Percentiles rank a stretch among this genome's conserved stretches.
phyloP scores from a whole-genome alignment of 2,329 filamentous ascomycete genomes.

The Colletotrichum destructivum region DNA sequence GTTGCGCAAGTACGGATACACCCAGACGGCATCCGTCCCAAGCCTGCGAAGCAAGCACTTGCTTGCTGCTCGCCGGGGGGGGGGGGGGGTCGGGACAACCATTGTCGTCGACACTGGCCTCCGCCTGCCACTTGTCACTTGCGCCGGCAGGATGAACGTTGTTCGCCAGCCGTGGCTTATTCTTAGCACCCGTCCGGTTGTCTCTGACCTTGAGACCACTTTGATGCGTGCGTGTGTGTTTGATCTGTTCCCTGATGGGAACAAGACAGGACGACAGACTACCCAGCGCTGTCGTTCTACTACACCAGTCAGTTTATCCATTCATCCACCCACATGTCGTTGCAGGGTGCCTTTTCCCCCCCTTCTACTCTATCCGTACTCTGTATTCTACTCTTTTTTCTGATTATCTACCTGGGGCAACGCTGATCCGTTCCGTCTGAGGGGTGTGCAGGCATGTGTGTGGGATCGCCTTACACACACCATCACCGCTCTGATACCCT shows the following conservation, averaged over 20 bases:
- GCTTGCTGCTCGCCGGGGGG: slow-evolving; percentile 15
- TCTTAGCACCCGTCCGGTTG: slow-evolving; percentile 30
- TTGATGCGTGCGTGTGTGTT: slow-evolving; percentile 30
- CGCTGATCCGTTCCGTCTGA: slow-evolving; percentile 33
- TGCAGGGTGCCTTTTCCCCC: slow-evolving; percentile 8
- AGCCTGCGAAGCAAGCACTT: not conserved
- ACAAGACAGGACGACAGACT: slow-evolving; percentile 38
- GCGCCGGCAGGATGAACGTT: slow-evolving; percentile 36
- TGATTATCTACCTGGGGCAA: not conserved
- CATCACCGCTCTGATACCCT: slow-evolving; percentile 5
- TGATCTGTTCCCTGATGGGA: slow-evolving; percentile 38
- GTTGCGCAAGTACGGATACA: not conserved
- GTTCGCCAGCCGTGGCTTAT: slow-evolving; percentile 37
- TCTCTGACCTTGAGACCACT: slow-evolving; percentile 26
- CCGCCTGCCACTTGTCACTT: slow-evolving; percentile 31
- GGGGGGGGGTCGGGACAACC: slow-evolving; percentile 26
- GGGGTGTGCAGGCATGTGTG: slow-evolving; percentile 16
- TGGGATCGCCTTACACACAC: slow-evolving; percentile 26
- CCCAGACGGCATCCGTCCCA: not conserved
- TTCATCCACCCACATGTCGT: slow-evolving; percentile 4
- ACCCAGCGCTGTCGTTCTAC: no score
- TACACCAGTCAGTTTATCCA: no score
- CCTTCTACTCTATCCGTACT: not conserved
- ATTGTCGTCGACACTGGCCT: slow-evolving; percentile 24
- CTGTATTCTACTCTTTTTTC: no score